Base-by-base conservation (phyloP, 306 rosid species). In the Cicer bijugum region DNA sequence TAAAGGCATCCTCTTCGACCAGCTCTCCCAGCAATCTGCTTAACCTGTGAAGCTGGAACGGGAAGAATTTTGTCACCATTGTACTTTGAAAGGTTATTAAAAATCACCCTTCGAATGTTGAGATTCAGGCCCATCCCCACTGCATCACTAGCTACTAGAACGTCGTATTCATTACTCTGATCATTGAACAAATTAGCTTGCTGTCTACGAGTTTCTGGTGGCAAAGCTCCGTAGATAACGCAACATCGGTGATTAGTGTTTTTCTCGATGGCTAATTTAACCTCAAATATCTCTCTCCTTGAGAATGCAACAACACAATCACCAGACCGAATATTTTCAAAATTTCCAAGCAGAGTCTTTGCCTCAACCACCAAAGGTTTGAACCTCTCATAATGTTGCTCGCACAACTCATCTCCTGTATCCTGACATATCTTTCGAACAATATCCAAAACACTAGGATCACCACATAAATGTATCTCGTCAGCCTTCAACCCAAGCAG, bases 101-200 rank as follows among this genome's bases (percentile, higher is more conserved):
- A 93, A 75, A 93, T 84, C 50, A 93, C 97, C 83, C 96, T 88
- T 84, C 98, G 79, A 50, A 93, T 93, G 76, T 93, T 93, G 39
- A 93, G 97, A 82, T 93, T 93, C 69, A 93, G 84, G 67, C 97
- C 98, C 97, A 93, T 93, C 84, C 98, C 98, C 69, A 91, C 92
- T 3, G 98, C 96, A 83, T 93, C 98, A 79, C 96, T 91, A 63
- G 98, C 92, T 45, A 93, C 98, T 55, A 91, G 89, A 76, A 93
- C 94, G 39, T 93, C 90, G 44, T 78, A 93, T 81, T 87, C 94
- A 77, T 88, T 93, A 78, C 69, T 84, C 74, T 87, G 96, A 45
- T 88, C 92, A 51, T 93, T 93, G 78, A 91, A 93, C 83, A 93
- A 82, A 76, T 38, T 91, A 9, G 94, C 98, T 83, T 93, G 97